phyloP scores from a whole-genome alignment of 257 asterid species.

The Scutellaria galericulata region DNA sequence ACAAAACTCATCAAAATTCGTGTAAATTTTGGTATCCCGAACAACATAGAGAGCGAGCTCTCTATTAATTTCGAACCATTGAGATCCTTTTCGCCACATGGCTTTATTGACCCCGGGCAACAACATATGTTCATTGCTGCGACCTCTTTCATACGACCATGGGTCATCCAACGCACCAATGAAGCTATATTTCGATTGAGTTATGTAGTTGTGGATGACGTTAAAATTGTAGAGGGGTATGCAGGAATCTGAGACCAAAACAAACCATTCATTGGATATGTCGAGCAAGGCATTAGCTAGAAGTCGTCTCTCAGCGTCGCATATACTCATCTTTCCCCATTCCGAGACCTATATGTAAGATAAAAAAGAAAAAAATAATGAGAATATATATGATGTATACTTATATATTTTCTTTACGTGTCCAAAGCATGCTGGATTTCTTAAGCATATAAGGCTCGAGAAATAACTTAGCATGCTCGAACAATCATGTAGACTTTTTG shows the following conservation, averaged over 20 bases:
- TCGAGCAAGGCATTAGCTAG: conserved; percentile 65
- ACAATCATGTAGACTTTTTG: no score
- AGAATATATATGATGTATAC: neutral
- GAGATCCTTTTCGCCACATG: conserved; percentile 76
- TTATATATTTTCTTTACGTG: no score
- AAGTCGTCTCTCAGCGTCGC: conserved; percentile 70
- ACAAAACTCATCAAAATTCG: conserved; percentile 60
- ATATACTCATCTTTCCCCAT: conserved; percentile 75
- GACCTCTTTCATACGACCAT: conserved; percentile 68
- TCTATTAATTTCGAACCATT: conserved; percentile 65
- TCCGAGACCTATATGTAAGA: conserved; percentile 47
- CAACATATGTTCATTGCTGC: conserved; percentile 52
- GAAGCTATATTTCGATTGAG: conserved; percentile 58
- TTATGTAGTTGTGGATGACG: conserved; percentile 49
- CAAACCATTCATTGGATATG: conserved; percentile 59
- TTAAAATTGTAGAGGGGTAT: conserved; percentile 61
- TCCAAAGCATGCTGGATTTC: no score
- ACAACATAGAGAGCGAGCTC: conserved; percentile 54
- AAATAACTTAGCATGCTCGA: no score
- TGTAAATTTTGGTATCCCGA: conserved; percentile 53
- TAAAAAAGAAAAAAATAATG: neutral
- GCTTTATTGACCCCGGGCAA: conserved; percentile 53
- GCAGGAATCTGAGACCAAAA: conserved; percentile 67
- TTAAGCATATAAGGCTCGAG: no score
- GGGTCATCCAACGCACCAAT: conserved; percentile 61